A percentile compares a stretch with the other conserved stretches of the same genome.
Conservation (phyloP, 2,329 filamentous ascomycete species). For the Sclerotinia glacialis region DNA sequence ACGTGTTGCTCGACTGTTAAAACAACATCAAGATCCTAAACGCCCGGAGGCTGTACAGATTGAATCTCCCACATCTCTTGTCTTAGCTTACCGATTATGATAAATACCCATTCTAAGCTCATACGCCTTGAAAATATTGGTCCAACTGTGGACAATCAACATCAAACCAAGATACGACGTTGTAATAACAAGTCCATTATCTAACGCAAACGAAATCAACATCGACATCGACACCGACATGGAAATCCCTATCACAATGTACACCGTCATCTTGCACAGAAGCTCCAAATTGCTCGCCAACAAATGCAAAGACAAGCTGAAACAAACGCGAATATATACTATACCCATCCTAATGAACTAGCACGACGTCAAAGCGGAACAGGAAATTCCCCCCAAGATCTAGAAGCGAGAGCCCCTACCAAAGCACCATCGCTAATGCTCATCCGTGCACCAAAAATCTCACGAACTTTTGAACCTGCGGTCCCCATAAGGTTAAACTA, state of each 20-base stretch:
- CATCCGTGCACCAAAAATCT: not conserved
- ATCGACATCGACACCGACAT: not conserved
- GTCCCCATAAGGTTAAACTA: not conserved
- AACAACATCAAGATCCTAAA: not conserved
- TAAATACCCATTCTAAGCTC: not conserved
- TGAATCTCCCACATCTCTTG: not conserved
- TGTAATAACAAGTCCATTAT: not conserved
- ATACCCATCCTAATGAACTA: not conserved
- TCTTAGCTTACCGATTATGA: not conserved
- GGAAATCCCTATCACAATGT: not conserved
- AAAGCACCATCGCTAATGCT: not conserved
- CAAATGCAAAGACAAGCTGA: not conserved
- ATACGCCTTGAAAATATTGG: not conserved
- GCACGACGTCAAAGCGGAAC: slow-evolving; percentile 2
- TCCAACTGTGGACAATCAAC: not conserved
- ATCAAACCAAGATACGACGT: not conserved
- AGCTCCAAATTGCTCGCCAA: not conserved
- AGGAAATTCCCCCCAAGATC: not conserved
- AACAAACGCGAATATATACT: not conserved
- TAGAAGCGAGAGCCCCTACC: not conserved
- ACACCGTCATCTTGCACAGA: slow-evolving; percentile 16
- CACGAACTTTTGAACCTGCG: not conserved
- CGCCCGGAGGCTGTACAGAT: not conserved
- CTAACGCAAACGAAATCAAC: not conserved
- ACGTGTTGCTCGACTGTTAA: not conserved